Evolutionary conservation across 148 eudicot genomes (phyloP).

Genomic region (Fagopyrum homotropicum): DNA sequence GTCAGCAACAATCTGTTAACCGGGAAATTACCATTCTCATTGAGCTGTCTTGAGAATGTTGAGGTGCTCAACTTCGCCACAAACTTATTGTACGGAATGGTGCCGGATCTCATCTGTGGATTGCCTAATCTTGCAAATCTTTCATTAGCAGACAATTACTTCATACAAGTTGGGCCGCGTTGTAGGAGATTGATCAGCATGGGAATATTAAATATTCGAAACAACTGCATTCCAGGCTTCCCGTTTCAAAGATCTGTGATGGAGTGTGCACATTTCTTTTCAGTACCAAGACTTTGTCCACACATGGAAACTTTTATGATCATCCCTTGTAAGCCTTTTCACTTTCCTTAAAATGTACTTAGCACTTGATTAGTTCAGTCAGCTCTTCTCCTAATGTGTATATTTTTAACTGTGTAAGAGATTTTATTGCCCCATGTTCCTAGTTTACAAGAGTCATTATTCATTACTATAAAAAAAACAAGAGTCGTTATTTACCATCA

Average conservation of each 20-base stretch:
- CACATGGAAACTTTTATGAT: slow-evolving; percentile 17
- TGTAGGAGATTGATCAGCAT: slow-evolving; percentile 22
- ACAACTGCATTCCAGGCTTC: slow-evolving; percentile 29
- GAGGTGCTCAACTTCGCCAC: slow-evolving; percentile 21
- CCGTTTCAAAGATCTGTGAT: slow-evolving; percentile 26
- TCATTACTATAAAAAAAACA: no score
- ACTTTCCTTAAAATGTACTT: background rate
- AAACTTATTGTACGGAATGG: slow-evolving; percentile 31
- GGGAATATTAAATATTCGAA: slow-evolving; percentile 25
- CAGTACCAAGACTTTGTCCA: slow-evolving; percentile 24
- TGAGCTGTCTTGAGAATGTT: slow-evolving; percentile 23
- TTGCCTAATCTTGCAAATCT: slow-evolving; percentile 24
- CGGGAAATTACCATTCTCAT: slow-evolving; percentile 28
- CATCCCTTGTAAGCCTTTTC: slow-evolving; percentile 31
- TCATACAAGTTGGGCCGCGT: slow-evolving; percentile 27
- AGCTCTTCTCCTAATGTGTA: background rate
- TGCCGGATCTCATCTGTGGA: slow-evolving; percentile 32
- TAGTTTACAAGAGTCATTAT: background rate
- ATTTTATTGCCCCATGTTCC: background rate
- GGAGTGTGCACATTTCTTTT: slow-evolving; percentile 28
- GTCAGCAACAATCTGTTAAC: slow-evolving; percentile 25
- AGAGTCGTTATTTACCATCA: background rate
- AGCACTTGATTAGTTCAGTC: background rate
- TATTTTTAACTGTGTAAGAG: background rate
- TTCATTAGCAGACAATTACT: slow-evolving; percentile 24